Base-by-base conservation (phyloP, 73 alveolate genomes). In the Paramecium sexaurelia region DNA sequence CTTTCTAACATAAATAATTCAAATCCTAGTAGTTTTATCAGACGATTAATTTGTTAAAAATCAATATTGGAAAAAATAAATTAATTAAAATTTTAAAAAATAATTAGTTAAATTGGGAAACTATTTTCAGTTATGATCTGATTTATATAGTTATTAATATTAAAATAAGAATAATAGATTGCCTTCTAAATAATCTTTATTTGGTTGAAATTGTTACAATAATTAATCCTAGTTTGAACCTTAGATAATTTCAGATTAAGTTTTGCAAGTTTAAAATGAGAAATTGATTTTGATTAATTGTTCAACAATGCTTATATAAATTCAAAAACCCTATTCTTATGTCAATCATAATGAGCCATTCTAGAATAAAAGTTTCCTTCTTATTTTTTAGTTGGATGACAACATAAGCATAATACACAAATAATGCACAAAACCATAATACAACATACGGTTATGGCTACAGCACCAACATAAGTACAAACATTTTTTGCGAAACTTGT, bases 311-410 rank as follows among this genome's bases (percentile, higher is more conserved):
- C 15, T 51, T 0, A 51, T 51, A n/a, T 17, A 51, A 17, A 51
- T 15, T 51, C 17, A 3, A n/a, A 51, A 51, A 5, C 9, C 0
- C 17, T 1, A n/a, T n/a, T 11, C 1, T 1, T 47, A 13, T 22
- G n/a, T 51, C 67, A 51, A 51, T 51, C 67, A 51, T 51, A 51
- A 61, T 61, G 43, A 61, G 43, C 83, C 83, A 61, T 61, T 61
- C 83, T 61, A 29, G 83, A 61, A 61, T 61, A 61, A 45, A 61
- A 61, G 13, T 61, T 61, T 19, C 83, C 83, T 61, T 61, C 47
- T 26, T 61, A 61, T 61, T 61, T 61, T 61, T 61, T 61, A 26
- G 83, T 61, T 13, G 83, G 83, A 27, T 61, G 83, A 29, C 2
- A 61, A 11, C 83, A 61, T 27, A 61, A 61, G 39, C 83, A 61